A percentile compares a stretch with the other conserved stretches of the same genome.
Evolutionary conservation across 1,284 basidiomycete genomes (phyloP).

Genomic region (Puccinia horiana): DNA sequence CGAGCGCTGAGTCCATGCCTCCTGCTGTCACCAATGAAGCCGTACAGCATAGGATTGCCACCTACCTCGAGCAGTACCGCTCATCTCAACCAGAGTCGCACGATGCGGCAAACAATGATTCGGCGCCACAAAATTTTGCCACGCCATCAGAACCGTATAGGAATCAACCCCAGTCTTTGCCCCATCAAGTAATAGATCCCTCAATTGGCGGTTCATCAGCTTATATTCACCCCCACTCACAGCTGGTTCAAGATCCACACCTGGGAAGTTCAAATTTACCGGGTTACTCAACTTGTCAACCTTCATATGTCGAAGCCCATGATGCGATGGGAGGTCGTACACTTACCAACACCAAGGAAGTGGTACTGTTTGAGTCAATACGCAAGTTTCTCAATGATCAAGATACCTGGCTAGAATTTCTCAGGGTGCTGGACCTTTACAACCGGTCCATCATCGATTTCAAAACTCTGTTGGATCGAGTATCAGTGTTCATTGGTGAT

Average conservation of each 20-base stretch:
- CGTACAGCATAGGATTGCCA: conserved; percentile 26
- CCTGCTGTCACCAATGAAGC: conserved; percentile 28
- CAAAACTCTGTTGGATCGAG: conserved; percentile 46
- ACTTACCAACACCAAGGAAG: conserved; percentile 43
- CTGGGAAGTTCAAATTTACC: conserved; percentile 17
- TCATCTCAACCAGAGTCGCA: conserved; percentile 13
- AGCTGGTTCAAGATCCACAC: conserved; percentile 28
- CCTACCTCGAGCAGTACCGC: conserved; percentile 38
- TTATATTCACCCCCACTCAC: conserved; percentile 26
- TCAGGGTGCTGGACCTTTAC: conserved; percentile 59
- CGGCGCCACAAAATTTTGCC: conserved; percentile 4
- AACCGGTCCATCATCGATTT: conserved; percentile 56
- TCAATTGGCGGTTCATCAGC: conserved; percentile 13
- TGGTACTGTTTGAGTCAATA: conserved; percentile 43
- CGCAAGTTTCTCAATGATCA: conserved; percentile 49
- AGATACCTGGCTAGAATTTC: conserved; percentile 58
- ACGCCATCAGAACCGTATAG: not conserved
- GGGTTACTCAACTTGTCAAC: conserved; percentile 30
- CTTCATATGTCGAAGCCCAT: conserved; percentile 38
- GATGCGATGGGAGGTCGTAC: conserved; percentile 49
- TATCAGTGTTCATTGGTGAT: conserved; percentile 49
- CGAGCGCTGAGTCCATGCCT: conserved; percentile 27
- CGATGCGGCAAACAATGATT: not conserved
- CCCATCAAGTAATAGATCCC: conserved; percentile 21
- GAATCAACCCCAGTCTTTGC: not conserved